Evolutionary conservation across 1,139 yeast species (phyloP), one percentile per base, ranked within the genome.

Genomic region (Blastobotrys indianensis): DNA sequence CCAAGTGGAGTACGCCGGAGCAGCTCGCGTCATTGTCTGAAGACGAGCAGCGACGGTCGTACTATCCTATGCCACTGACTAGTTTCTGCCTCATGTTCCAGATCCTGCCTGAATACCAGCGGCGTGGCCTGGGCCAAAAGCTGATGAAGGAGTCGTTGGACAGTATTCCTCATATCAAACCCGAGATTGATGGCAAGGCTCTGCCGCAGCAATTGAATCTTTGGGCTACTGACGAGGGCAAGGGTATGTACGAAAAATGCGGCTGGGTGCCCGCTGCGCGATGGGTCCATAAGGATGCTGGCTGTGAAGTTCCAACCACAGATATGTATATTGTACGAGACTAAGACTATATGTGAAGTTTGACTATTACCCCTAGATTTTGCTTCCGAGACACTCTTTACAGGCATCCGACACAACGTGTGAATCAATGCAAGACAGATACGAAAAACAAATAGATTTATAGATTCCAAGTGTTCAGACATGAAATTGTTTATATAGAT

Each of bases 181-280:
- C 38, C 9, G n/a, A 16, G 9, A 12, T 35, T 11, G 28, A 12
- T 6, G 28, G 29, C 12, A 13, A 12, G 16, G 4, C 10, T n/a
- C 16, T 37, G 11, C 38, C 29, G 29, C 38, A 35, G 38, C 16
- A 35, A 29, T 23, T 35, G 12, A 17, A 15, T 25, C 30, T 35
- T 4, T 35, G 38, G 38, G 38, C 29, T 4, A 35, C 38, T 35
- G 38, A 35, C 17, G 29, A 35, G 11, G 38, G 38, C 11, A 15
- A 17, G 4, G 38, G 38, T 2, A 16, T 35, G 28, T 35, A 35
- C 10, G 38, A 35, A n/a, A 35, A 35, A 12, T 35, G 38, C 30
- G 38, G 38, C 12, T 35, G 25, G 11, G n/a, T 8, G 12, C 10
- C 20, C 3, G 17, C 25, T 28, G 15, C 3, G 11, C 17, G 28